Evolutionary conservation across 148 eudicot species (phyloP), one percentile per base, ranked within the genome.

Genomic region (Cornus controversa): DNA sequence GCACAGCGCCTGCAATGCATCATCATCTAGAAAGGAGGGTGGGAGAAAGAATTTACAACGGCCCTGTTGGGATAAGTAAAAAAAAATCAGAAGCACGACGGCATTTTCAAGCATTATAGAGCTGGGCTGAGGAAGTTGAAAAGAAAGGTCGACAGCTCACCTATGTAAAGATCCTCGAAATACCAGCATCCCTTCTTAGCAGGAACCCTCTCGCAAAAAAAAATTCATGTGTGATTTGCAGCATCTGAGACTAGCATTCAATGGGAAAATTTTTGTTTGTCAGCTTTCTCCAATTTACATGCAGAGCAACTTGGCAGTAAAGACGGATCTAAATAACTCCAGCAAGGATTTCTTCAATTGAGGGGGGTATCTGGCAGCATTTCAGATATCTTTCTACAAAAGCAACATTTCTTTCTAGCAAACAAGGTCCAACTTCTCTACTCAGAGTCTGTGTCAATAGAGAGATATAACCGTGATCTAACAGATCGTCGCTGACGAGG

Each of bases 401-500:
- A n/a, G 24, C 64, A 18, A 20, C 64, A 20, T 18, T 18, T 60
- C 2, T 4, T 60, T 22, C 64, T 7, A 7, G 64, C 25, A 60
- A n/a, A 60, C 64, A n/a, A 4, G 64, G 64, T 6, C 11, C 37
- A 58, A 66, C 24, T 24, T 83, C 77, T 81, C 75, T 77, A 90
- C 76, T 90, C 87, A 18, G 90, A 85, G 23, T 88, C 89, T 34
- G 94, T 73, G 77, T 93, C 89, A 70, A 93, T 83, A 28, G 90
- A 84, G 1, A 87, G 81, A 72, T 74, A 74, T 53, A 89, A 69
- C 69, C 91, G 87, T 63, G 84, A 94, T 79, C 88, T 86, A 40
- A 84, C 91, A 71, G 97, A 88, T 50, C 97, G 97, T 70, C 84
- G 83, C 54, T 82, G 87, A 22, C 90, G 94, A 70, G 96, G 92